A percentile compares a stretch with the other conserved stretches of the same genome.
These are phyloP conservation scores for Breviolum minutum DNA, from an alignment of 73 alveolate genomes.

Conservation along the genomic window DNA sequence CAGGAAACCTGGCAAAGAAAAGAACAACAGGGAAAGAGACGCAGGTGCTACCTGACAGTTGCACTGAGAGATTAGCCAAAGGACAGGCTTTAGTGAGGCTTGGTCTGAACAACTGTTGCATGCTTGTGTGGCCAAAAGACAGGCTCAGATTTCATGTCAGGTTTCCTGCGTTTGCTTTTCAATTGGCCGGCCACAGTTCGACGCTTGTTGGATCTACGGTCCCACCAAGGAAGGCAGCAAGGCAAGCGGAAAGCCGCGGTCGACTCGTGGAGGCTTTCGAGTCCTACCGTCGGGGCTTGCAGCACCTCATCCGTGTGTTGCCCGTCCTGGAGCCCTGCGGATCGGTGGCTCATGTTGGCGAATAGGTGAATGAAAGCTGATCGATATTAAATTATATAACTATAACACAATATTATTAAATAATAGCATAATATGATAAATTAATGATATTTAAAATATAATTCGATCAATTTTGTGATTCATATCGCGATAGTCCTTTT, in stretches of 20 bases:
- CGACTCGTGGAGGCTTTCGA: neutral
- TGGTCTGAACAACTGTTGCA: neutral
- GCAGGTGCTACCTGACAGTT: slow-evolving; percentile 33
- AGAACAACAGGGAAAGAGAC: neutral
- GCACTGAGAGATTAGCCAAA: slow-evolving; percentile 45
- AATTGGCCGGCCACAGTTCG: neutral
- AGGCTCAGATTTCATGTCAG: neutral
- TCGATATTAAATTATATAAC: no score
- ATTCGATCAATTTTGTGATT: no score
- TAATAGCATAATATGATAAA: no score
- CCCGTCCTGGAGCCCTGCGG: neutral
- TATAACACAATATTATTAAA: no score
- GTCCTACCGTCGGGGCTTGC: slow-evolving; percentile 38
- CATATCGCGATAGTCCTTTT: no score
- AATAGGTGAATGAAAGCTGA: no score
- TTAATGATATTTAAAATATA: no score
- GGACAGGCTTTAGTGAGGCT: slow-evolving; percentile 53
- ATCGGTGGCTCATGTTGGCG: neutral
- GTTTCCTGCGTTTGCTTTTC: neutral
- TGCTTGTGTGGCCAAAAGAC: neutral
- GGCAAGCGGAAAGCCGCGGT: slow-evolving; percentile 50
- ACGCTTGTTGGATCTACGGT: neutral
- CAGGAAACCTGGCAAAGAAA: neutral
- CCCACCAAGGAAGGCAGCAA: neutral
- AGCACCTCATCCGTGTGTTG: slow-evolving; percentile 46